These are phyloP conservation scores for Hyaloscypha hepaticicola DNA, from an alignment of 495 filamentous ascomycete species.

Conservation along the genomic window DNA sequence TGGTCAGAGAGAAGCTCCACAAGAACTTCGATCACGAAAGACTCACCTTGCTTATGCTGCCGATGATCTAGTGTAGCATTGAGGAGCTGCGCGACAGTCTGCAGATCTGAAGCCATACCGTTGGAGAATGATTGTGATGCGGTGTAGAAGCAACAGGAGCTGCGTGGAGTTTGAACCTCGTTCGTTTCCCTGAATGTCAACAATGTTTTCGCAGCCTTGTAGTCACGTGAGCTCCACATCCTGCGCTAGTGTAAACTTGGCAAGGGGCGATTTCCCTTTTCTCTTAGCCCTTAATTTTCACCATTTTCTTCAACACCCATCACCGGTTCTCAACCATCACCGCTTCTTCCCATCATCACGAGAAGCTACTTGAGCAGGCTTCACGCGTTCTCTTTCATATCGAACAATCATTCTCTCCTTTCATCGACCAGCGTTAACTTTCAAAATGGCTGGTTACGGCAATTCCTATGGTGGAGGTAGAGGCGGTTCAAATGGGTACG, in stretches of 20 bases:
- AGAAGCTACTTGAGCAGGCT: constrained; percentile 5
- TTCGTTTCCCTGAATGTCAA: no score
- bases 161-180: not conserved
- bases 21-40: not conserved
- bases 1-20: constrained; percentile 12
- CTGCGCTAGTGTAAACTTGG: no score
- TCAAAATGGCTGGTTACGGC: constrained; percentile 26
- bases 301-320: not conserved
- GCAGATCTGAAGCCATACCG: constrained; percentile 75
- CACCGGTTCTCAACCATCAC: constrained; percentile 11
- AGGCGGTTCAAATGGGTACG: constrained; percentile 29
- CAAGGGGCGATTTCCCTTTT: no score
- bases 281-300: no score
- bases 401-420: constrained; percentile 4
- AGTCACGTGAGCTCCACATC: no score
- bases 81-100: constrained; percentile 73
- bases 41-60: constrained; percentile 80
- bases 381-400: not conserved
- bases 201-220: no score
- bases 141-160: not conserved
- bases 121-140: not conserved
- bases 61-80: constrained; percentile 81
- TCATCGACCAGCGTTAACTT: constrained; percentile 23
- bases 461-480: constrained; percentile 25
- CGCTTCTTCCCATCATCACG: constrained; percentile 15